Evolutionary conservation across 2,329 filamentous ascomycete genomes (phyloP).

Genomic region (Colletotrichum costaricense): DNA sequence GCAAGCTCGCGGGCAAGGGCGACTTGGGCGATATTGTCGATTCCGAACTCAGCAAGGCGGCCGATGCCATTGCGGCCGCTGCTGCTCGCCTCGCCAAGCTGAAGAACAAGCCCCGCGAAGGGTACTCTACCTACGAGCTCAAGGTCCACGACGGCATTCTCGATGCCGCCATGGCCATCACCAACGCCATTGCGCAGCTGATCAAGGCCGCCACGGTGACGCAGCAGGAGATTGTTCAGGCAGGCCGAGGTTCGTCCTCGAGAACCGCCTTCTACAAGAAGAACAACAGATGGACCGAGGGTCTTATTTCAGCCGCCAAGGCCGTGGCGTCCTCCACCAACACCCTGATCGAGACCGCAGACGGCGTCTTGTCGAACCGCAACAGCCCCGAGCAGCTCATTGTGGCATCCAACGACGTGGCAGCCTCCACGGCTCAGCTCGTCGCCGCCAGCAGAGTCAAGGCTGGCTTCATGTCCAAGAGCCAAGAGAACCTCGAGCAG

Average conservation of each 20-base stretch:
- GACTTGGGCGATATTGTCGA: slow-evolving; percentile 96
- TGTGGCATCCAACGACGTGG: slow-evolving; percentile 96
- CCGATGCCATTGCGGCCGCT: slow-evolving; percentile 93
- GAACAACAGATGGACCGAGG: slow-evolving; percentile 99
- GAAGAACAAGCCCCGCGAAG: slow-evolving; percentile 95
- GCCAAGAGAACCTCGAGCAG: slow-evolving; percentile 88
- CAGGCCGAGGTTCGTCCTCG: slow-evolving; percentile 88
- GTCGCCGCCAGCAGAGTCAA: slow-evolving; percentile 96
- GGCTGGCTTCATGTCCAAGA: slow-evolving; percentile 98
- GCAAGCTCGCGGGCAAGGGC: slow-evolving; percentile 82
- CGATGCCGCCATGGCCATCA: slow-evolving; percentile 92
- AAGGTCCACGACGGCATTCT: slow-evolving; percentile 96
- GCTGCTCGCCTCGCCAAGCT: slow-evolving; percentile 90
- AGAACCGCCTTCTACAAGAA: slow-evolving; percentile 99
- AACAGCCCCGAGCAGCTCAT: slow-evolving; percentile 98
- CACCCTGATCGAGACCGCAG: slow-evolving; percentile 96
- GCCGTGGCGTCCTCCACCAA: slow-evolving; percentile 95
- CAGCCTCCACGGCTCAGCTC: slow-evolving; percentile 94
- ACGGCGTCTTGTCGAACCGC: slow-evolving; percentile 90
- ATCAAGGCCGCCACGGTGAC: slow-evolving; percentile 95
- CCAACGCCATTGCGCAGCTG: slow-evolving; percentile 90
- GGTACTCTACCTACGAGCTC: slow-evolving; percentile 95
- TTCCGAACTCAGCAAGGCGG: slow-evolving; percentile 89
- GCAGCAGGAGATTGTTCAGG: slow-evolving; percentile 95
- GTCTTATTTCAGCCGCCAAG: slow-evolving; percentile 96